phyloP scores from a whole-genome alignment of 2,329 filamentous ascomycete species.

The Rhexocercosporidium sp. region DNA sequence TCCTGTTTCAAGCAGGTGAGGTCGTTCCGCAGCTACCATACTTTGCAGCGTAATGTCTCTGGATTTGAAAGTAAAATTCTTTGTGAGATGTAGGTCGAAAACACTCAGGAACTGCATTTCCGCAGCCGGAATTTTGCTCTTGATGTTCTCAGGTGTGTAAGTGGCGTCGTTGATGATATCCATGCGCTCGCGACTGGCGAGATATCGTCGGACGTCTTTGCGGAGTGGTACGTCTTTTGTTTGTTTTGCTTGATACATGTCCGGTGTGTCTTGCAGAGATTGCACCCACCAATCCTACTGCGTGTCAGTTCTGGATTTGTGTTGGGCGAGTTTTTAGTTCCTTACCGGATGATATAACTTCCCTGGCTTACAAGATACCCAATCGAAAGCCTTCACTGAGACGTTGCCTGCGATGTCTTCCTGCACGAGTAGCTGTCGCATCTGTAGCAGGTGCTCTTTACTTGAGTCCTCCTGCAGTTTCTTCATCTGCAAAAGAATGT shows the following conservation, averaged over 20 bases:
- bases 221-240: constrained; percentile 20
- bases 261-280: constrained; percentile 24
- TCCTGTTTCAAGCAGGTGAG: not conserved
- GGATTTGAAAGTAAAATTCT: constrained; percentile 16
- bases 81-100: constrained; percentile 16
- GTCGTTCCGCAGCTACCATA: not conserved
- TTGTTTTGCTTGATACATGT: constrained; percentile 22
- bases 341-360: constrained; percentile 20
- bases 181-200: not conserved
- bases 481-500: constrained; percentile 27
- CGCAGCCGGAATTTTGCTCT: constrained; percentile 6
- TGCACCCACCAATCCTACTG: constrained; percentile 23
- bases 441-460: constrained; percentile 21
- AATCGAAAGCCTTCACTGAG: constrained; percentile 22
- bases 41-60: constrained; percentile 13
- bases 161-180: constrained; percentile 6
- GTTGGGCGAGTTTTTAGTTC: too few species aligned
- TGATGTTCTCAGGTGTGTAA: constrained; percentile 21
- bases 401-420: constrained; percentile 16
- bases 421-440: constrained; percentile 23
- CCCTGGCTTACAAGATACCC: constrained; percentile 24
- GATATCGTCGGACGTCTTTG: constrained; percentile 18
- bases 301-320: not conserved
- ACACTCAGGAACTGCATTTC: constrained; percentile 23
- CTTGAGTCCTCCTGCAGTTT: constrained; percentile 22